A percentile compares a stretch with the other conserved stretches of the same genome.
Conservation (phyloP, 805 yeast species). For the Phaffomyces opuntiae region DNA sequence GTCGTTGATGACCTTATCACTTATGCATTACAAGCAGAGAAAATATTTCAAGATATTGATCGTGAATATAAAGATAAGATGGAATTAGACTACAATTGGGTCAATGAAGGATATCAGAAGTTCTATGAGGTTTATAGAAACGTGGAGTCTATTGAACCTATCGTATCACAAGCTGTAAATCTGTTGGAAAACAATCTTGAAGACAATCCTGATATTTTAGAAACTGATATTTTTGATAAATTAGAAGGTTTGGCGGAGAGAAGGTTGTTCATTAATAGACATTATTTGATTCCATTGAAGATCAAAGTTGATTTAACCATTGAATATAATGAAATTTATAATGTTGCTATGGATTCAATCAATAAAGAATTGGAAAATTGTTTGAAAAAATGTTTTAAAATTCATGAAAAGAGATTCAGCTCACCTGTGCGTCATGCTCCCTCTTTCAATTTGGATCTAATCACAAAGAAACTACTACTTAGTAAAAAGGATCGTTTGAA, state of each 20-base stretch:
- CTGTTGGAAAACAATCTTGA: slow-evolving; percentile 26
- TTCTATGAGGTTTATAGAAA: slow-evolving; percentile 26
- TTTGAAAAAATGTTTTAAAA: slow-evolving; percentile 28
- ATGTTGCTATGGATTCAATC: slow-evolving; percentile 35
- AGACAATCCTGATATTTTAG: slow-evolving; percentile 19
- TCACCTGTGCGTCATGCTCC: slow-evolving; percentile 37
- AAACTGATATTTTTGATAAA: slow-evolving; percentile 23
- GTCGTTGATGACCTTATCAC: slow-evolving; percentile 17
- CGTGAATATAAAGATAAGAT: background rate
- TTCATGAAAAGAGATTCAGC: slow-evolving; percentile 31
- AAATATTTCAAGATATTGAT: slow-evolving; percentile 8
- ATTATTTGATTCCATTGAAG: slow-evolving; percentile 24
- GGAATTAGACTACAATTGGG: slow-evolving; percentile 23
- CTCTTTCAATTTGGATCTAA: slow-evolving; percentile 27
- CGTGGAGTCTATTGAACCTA: slow-evolving; percentile 28
- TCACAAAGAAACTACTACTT: slow-evolving; percentile 26
- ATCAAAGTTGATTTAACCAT: slow-evolving; percentile 31
- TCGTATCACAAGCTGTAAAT: slow-evolving; percentile 29
- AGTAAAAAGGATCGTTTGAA: slow-evolving; percentile 24
- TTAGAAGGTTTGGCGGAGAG: slow-evolving; percentile 27
- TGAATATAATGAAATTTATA: slow-evolving; percentile 38
- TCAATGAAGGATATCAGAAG: slow-evolving; percentile 27
- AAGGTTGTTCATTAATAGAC: slow-evolving; percentile 22
- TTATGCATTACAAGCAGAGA: slow-evolving; percentile 15
- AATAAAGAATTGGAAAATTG: slow-evolving; percentile 32